Base-by-base conservation (phyloP, 2,329 filamentous ascomycete genomes). In the Amylocarpus encephaloides region DNA sequence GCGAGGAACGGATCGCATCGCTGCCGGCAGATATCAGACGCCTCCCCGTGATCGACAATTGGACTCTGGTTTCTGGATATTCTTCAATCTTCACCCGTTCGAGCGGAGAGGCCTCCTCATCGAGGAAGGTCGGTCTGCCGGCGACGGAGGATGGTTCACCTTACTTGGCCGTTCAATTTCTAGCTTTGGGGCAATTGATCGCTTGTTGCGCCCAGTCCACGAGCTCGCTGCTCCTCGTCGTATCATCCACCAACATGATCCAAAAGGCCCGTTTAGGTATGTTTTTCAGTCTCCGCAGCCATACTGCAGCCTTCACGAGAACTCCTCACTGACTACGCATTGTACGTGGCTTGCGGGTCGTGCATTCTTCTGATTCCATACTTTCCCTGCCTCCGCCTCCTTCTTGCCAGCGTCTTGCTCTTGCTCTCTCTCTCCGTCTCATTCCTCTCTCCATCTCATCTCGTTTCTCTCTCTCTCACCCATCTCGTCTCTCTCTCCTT, bases 11-110 rank as follows among this genome's bases (percentile, higher is more conserved):
- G 42, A 50, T 49, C 51, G 49, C 47, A 52, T 50, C 52, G 46
- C 47, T 55, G 49, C 55, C 55, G 57, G 57, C 48, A 56, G 42
- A 51, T 52, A 35, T 30, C 33, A 49, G 46, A 36, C n/a, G 30
- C 40, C 36, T 43, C 38, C 32, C 33, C 35, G 39, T 43, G 46
- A 46, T 51, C 48, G 40, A 51, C 45, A 48, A 46, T 39, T 46
- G 36, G 44, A 45, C 44, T 43, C 44, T 33, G 40, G 41, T 38
- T 30, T 22, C 40, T 51, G 45, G 44, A 39, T 41, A 43, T 39
- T 46, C 43, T 41, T 36, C 45, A 43, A 33, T 46, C 43, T 41
- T 36, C 45, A 48, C 36, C 26, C 29, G 34, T n/a, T 44, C 30
- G 15, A 33, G 18, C 30, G 42, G 29, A 44, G 18, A 44, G 42